Evolutionary conservation across 2,329 filamentous ascomycete species (phyloP).

Genomic region (Aureobasidium vineae): DNA sequence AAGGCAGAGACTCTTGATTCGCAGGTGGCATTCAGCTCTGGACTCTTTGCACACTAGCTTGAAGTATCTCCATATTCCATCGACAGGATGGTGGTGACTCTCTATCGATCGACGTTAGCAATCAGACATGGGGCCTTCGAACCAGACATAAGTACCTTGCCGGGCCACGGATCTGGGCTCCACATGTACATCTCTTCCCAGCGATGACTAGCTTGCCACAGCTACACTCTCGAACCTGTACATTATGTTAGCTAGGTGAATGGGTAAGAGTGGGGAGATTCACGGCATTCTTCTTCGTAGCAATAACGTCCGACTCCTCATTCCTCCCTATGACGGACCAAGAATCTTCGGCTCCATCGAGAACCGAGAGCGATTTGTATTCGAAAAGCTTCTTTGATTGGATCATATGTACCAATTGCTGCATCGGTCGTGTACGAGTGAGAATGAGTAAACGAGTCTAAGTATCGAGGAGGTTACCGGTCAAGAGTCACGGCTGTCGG

Average conservation of each 20-base stretch:
- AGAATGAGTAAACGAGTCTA: neutral
- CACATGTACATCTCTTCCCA: conserved; percentile 1
- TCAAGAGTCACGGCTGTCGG: neutral
- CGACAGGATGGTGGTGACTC: neutral
- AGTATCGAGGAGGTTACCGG: neutral
- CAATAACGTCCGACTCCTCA: neutral
- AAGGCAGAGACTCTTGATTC: neutral
- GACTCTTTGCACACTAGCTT: neutral
- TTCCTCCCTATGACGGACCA: neutral
- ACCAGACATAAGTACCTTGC: neutral
- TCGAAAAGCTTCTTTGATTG: neutral
- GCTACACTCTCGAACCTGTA: neutral
- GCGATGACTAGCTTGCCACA: neutral
- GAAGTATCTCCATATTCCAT: neutral
- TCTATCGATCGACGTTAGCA: neutral
- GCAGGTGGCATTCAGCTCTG: neutral
- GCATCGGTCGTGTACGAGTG: neutral
- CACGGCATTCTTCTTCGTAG: neutral
- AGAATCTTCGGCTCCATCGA: neutral
- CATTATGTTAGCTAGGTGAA: neutral
- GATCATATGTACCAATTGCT: neutral
- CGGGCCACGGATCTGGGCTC: neutral
- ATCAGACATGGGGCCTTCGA: neutral
- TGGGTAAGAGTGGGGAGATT: neutral
- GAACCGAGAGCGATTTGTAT: neutral